Percentiles rank a stretch among this genome's conserved stretches.
Conservation (phyloP, 2,329 filamentous ascomycete genomes). For the Chrysoporthe puriensis region DNA sequence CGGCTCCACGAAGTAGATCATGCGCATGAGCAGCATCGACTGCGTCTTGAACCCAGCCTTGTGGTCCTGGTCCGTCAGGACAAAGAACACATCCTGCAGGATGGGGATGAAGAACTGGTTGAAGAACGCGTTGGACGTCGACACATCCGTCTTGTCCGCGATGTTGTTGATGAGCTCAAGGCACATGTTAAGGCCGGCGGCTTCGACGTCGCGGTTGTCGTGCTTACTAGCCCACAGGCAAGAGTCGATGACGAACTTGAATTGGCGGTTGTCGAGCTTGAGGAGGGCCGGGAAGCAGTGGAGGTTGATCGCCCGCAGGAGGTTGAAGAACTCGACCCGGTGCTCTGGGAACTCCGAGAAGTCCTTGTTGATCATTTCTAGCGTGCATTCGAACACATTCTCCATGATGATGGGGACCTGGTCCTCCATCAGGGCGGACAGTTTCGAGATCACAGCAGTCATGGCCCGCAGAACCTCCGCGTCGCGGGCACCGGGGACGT, state of each 20-base stretch:
- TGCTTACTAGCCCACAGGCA: constrained; percentile 99
- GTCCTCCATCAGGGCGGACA: constrained; percentile 95
- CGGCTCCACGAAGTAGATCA: constrained; percentile 93
- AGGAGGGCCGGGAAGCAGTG: constrained; percentile 95
- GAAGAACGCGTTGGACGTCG: constrained; percentile 94
- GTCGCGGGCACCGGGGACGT: constrained; percentile 92
- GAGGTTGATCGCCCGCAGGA: constrained; percentile 92
- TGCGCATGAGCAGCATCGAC: constrained; percentile 87
- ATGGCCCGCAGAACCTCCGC: constrained; percentile 97
- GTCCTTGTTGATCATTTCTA: constrained; percentile 99
- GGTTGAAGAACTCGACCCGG: constrained; percentile 98
- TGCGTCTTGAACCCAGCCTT: constrained; percentile 99
- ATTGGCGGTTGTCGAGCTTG: constrained; percentile 92
- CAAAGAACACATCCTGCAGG: constrained; percentile 97
- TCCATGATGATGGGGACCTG: constrained; percentile 98
- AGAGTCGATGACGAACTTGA: constrained; percentile 99
- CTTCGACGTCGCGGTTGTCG: constrained; percentile 97
- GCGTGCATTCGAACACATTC: constrained; percentile 95
- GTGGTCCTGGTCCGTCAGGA: constrained; percentile 95
- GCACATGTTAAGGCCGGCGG: constrained; percentile 96
- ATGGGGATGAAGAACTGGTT: constrained; percentile 96
- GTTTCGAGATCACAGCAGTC: constrained; percentile 94
- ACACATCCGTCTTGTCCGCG: constrained; percentile 83
- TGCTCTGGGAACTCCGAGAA: constrained; percentile 99
- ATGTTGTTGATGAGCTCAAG: constrained; percentile 97